These are phyloP conservation scores for Termitomyces sp. DNA, from an alignment of 1,284 basidiomycete genomes.

Conservation along the genomic window DNA sequence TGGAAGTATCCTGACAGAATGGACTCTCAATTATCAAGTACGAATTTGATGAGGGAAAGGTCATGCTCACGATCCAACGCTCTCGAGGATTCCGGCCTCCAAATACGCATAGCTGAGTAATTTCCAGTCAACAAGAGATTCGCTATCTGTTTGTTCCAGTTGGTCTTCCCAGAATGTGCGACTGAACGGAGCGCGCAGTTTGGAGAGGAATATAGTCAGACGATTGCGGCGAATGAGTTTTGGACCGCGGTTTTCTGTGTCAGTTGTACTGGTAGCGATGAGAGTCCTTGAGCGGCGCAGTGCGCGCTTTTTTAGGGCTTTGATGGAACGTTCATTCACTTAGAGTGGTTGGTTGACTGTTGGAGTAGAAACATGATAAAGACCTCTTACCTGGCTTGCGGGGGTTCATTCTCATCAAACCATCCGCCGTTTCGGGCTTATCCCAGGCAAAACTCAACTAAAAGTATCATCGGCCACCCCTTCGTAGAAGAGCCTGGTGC, in stretches of 20 bases:
- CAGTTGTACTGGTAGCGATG: constrained; percentile 29
- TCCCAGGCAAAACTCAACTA: constrained; percentile 71
- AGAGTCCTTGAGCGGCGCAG: constrained; percentile 56
- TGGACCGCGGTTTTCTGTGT: constrained; percentile 43
- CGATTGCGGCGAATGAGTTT: constrained; percentile 40
- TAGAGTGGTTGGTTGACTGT: not conserved
- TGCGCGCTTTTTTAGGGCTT: constrained; percentile 51
- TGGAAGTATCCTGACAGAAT: constrained; percentile 40
- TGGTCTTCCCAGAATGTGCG: constrained; percentile 56
- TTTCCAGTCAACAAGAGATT: constrained; percentile 56
- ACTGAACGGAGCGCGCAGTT: constrained; percentile 50
- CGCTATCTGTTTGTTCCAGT: constrained; percentile 49
- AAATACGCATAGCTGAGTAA: constrained; percentile 66
- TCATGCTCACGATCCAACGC: constrained; percentile 42
- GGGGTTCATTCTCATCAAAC: constrained; percentile 60
- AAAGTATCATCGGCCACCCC: constrained; percentile 1
- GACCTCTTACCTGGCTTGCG: constrained; percentile 51
- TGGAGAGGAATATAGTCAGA: constrained; percentile 32
- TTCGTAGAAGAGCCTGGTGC: not conserved
- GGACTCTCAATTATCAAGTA: not conserved
- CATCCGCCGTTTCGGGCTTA: constrained; percentile 58
- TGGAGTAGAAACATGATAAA: not conserved
- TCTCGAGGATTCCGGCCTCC: constrained; percentile 61
- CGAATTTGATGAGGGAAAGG: not conserved
- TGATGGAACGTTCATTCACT: constrained; percentile 57